Evolutionary conservation across 202 grass and related monocot genomes (phyloP).

Genomic region (Elaeis oleifera): DNA sequence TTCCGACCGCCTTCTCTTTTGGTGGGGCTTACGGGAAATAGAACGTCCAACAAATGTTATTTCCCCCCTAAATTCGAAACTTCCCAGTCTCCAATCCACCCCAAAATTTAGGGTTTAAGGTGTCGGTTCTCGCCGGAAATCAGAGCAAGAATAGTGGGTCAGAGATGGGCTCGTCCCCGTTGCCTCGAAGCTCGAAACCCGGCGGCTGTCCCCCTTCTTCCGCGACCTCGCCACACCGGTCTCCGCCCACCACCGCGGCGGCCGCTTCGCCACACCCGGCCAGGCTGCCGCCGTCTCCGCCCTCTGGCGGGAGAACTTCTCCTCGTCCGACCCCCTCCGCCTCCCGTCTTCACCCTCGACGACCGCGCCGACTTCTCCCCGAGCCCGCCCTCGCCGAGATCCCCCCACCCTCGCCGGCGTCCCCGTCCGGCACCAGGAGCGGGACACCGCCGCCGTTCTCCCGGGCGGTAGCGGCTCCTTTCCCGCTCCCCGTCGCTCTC

Average conservation of each 20-base stretch:
- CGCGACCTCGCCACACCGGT: slow-evolving; percentile 17
- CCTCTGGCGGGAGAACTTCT: not conserved
- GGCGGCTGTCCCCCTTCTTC: slow-evolving; percentile 11
- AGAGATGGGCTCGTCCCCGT: not conserved
- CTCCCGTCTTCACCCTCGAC: slow-evolving; percentile 15
- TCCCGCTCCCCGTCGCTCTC: slow-evolving; percentile 3
- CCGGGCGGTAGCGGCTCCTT: not conserved
- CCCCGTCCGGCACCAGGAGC: not conserved
- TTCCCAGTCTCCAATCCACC: not conserved
- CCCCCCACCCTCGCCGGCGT: not conserved
- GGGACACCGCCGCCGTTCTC: not conserved
- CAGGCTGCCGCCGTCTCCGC: not conserved
- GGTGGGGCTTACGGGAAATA: not conserved
- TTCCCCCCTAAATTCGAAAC: not conserved
- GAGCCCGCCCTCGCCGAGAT: slow-evolving; percentile 10
- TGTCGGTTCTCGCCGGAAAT: not conserved
- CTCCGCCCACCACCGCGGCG: slow-evolving; percentile 1
- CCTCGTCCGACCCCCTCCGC: slow-evolving; percentile 12
- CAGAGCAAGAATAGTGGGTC: not conserved
- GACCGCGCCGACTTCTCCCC: slow-evolving; percentile 12
- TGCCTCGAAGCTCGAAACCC: slow-evolving; percentile 6
- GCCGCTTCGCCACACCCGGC: not conserved
- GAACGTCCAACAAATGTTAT: not conserved
- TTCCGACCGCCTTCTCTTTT: no score
- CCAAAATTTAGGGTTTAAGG: no score